Base-by-base conservation (phyloP, 768 basidiomycete species). In the Boletus rubescentipes region DNA sequence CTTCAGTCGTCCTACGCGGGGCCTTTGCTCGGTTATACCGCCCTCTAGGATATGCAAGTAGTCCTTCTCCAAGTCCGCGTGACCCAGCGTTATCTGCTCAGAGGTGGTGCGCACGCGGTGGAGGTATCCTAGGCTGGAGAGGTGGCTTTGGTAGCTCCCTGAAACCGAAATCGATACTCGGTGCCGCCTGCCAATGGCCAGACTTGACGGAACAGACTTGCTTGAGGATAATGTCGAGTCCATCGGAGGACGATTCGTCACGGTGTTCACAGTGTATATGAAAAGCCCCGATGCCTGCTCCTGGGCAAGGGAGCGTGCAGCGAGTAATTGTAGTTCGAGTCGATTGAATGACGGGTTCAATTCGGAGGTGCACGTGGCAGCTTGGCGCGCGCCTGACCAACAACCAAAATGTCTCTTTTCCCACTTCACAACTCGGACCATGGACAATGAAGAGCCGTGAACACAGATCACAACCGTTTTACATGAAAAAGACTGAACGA, bases 121-220 rank as follows among this genome's bases (percentile, higher is more conserved):
- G 32, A 74, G 67, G 15, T 77, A 73, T 20, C 75, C 75, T 11
- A 72, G 66, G 18, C 67, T 67, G 15, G 78, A 80, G 32, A 79
- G 68, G 61, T 78, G 74, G 46, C 74, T 77, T 50, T 79, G 78
- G 53, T 79, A 72, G 54, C 75, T 78, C 42, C 75, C 73, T 29
- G 72, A 75, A 23, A 65, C 69, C 12, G 68, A 66, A n/a, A 68
- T 61, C 18, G 65, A 66, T 8, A 63, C 57, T 36, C 45, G 58
- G 47, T 62, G 53, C 18, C 58, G 53, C 41, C 59, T 61, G 41
- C 57, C 41, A 11, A 49, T 51, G 26, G 42, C 39, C 26, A 67
- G 45, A 20, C 59, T 61, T 9, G 55, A 59, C 36, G 66, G 66
- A 35, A 58, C 53, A n/a, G 64, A 67, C 30, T 67, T 67, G 58